These are phyloP conservation scores for Eremothecium sinecaudum DNA, from an alignment of 1,139 yeast genomes.

Conservation along the genomic window DNA sequence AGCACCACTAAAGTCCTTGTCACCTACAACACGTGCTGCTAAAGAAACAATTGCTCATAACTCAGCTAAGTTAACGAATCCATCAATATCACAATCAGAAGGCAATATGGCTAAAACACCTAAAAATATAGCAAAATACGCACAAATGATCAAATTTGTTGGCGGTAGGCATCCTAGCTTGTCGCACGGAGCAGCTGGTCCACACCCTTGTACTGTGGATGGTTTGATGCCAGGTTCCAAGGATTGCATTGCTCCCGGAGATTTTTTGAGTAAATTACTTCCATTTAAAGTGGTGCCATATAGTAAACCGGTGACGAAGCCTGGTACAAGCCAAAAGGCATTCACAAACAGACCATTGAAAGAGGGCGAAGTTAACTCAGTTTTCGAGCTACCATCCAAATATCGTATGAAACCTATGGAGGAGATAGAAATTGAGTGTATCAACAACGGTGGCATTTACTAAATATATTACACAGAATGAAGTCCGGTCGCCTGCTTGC, in stretches of 20 bases:
- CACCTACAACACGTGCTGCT: no score
- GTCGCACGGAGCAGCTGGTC: constrained; percentile 19
- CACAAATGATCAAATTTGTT: constrained; percentile 53
- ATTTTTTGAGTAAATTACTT: constrained; percentile 21
- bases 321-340: constrained; percentile 40
- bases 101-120: constrained; percentile 27
- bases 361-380: constrained; percentile 37
- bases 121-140: no score
- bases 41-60: no score
- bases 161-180: constrained; percentile 39
- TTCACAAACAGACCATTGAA: constrained; percentile 21
- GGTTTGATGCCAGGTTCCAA: constrained; percentile 36
- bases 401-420: constrained; percentile 57
- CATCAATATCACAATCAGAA: no score
- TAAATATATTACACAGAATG: constrained; percentile 8
- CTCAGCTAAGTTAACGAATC: no score
- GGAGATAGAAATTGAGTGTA: constrained; percentile 61
- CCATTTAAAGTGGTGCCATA: constrained; percentile 33
- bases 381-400: constrained; percentile 59
- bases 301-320: constrained; percentile 15
- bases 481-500: no score
- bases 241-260: constrained; percentile 22
- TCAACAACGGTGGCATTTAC: constrained; percentile 70
- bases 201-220: constrained; percentile 42
- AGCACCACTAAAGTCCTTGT: no score